Percentiles rank a stretch among this genome's conserved stretches.
phyloP scores from a whole-genome alignment of 306 rosid genomes.

The Pachyrhizus erosus region DNA sequence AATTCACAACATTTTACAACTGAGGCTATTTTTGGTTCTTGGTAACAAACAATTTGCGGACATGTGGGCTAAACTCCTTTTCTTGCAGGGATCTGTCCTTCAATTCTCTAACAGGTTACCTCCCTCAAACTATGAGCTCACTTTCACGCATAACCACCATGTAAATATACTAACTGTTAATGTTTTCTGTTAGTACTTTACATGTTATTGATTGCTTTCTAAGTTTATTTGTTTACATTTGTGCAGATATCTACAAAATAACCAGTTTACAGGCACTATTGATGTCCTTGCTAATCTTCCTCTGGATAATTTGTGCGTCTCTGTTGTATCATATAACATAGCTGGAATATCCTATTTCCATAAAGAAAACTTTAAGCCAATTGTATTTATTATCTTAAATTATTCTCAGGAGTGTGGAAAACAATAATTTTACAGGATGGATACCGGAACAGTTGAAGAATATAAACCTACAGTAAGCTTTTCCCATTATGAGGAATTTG shows the following conservation, averaged over 20 bases:
- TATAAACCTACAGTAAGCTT: slow-evolving; percentile 75
- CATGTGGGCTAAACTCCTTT: slow-evolving; percentile 41
- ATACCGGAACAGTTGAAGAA: slow-evolving; percentile 74
- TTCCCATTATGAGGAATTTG: slow-evolving; percentile 42
- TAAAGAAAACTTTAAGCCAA: slow-evolving; percentile 32
- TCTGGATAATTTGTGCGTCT: slow-evolving; percentile 75
- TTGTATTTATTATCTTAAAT: slow-evolving; percentile 36
- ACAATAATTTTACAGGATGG: slow-evolving; percentile 92
- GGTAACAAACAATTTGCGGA: background rate
- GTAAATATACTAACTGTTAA: slow-evolving; percentile 55
- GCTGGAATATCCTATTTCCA: slow-evolving; percentile 32
- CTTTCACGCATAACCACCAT: slow-evolving; percentile 70
- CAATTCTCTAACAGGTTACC: slow-evolving; percentile 75
- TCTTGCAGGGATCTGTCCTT: slow-evolving; percentile 88
- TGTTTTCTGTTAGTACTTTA: slow-evolving; percentile 30
- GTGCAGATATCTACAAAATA: slow-evolving; percentile 81
- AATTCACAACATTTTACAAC: slow-evolving; percentile 4
- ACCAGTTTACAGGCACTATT: slow-evolving; percentile 87
- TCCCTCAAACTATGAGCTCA: slow-evolving; percentile 86
- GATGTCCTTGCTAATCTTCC: slow-evolving; percentile 86
- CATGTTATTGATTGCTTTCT: slow-evolving; percentile 43
- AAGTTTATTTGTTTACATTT: slow-evolving; percentile 44
- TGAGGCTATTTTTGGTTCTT: slow-evolving; percentile 33
- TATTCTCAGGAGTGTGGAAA: slow-evolving; percentile 82
- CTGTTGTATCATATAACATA: slow-evolving; percentile 36